Conservation (phyloP, 2,329 filamentous ascomycete species). For the Nakataea oryzae region DNA sequence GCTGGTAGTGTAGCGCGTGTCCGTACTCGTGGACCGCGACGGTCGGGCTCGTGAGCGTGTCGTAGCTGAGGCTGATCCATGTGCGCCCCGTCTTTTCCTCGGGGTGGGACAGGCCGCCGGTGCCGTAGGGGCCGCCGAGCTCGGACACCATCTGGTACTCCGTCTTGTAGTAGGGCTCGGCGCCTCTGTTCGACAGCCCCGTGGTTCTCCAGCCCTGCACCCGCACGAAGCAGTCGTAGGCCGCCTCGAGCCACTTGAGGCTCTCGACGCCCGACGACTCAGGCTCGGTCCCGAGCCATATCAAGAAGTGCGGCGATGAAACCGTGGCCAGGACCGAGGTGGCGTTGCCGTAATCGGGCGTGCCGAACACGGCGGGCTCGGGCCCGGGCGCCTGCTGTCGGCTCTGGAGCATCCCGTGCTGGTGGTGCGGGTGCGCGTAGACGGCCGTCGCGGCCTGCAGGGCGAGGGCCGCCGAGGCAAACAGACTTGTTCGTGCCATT, state of each 20-base stretch:
- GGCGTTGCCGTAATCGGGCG: neutral
- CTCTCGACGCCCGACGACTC: neutral
- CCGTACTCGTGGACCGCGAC: constrained; percentile 40
- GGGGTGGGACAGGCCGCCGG: constrained; percentile 26
- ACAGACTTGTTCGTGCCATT: too few species aligned
- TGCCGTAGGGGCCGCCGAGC: constrained; percentile 24
- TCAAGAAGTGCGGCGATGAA: neutral
- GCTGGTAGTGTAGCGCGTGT: constrained; percentile 35
- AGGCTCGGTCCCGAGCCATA: neutral
- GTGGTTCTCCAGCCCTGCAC: constrained; percentile 22
- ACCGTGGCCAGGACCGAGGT: neutral
- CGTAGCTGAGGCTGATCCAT: constrained; percentile 30
- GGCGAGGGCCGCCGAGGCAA: too few species aligned
- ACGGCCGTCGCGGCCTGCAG: too few species aligned
- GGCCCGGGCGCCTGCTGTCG: too few species aligned
- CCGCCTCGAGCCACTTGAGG: constrained; percentile 26
- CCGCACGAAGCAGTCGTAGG: constrained; percentile 24
- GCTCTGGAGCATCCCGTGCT: too few species aligned
- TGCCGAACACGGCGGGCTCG: neutral
- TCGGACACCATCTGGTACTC: constrained; percentile 31
- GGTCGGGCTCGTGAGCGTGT: constrained; percentile 24
- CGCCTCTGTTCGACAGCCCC: constrained; percentile 18
- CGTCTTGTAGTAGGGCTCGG: constrained; percentile 31
- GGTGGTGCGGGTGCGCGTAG: too few species aligned
- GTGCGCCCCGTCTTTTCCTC: constrained; percentile 27